phyloP scores from a whole-genome alignment of 2,329 filamentous ascomycete genomes.

The Magnaporthiopsis rhizophila region DNA sequence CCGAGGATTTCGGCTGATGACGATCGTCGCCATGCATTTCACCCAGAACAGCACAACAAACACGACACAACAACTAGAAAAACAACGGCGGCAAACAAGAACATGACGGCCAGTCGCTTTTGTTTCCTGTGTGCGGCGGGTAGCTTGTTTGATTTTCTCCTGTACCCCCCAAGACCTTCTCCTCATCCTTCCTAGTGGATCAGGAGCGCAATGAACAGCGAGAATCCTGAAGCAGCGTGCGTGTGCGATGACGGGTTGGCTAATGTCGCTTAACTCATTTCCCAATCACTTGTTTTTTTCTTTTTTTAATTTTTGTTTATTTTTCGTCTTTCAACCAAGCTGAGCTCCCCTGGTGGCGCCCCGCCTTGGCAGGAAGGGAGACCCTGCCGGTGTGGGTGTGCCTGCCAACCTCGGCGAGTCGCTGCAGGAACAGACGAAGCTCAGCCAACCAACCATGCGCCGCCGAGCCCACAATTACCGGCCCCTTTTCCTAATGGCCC shows the following conservation, averaged over 20 bases:
- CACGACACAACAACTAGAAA: background rate
- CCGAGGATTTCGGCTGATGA: background rate
- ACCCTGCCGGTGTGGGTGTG: background rate
- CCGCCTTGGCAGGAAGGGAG: background rate
- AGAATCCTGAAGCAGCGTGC: background rate
- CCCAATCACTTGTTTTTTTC: constrained; percentile 11
- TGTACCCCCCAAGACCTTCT: too few species aligned
- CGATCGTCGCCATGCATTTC: background rate
- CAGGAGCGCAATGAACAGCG: background rate
- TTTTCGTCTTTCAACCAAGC: background rate
- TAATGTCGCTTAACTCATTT: constrained; percentile 29
- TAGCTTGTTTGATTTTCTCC: background rate
- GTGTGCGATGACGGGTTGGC: constrained; percentile 12
- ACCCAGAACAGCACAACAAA: too few species aligned
- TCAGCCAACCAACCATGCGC: background rate
- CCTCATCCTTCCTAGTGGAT: too few species aligned
- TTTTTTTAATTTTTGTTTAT: background rate
- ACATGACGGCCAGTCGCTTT: background rate
- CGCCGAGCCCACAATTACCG: background rate
- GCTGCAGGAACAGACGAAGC: background rate
- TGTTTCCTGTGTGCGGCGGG: background rate
- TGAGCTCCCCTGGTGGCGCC: background rate
- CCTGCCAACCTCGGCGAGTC: background rate
- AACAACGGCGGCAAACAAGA: background rate
- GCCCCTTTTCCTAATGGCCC: background rate